These are phyloP conservation scores for Prunus persica DNA, from an alignment of 306 rosid genomes.

Conservation along the genomic window DNA sequence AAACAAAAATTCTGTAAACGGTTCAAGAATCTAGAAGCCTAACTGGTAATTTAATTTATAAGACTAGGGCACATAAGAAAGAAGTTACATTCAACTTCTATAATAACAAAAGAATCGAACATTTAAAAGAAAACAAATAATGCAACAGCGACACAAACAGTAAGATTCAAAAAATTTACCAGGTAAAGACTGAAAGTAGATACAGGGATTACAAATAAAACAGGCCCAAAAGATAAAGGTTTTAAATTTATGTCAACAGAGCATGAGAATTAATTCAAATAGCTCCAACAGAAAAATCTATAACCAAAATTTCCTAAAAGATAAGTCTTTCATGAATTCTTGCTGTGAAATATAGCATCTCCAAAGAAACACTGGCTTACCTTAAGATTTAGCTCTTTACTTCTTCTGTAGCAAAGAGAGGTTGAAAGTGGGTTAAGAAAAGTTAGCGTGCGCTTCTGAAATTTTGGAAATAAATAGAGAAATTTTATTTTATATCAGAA, in stretches of 20 bases:
- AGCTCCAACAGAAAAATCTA: slow-evolving; percentile 9
- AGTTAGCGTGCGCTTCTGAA: no score
- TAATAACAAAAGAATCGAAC: background rate
- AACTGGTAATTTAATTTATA: background rate
- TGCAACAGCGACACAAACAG: slow-evolving; percentile 21
- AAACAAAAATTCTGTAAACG: background rate
- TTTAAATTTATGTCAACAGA: background rate
- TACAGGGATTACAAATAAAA: background rate
- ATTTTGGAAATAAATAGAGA: no score
- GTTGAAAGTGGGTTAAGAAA: background rate
- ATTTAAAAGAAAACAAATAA: slow-evolving; percentile 3
- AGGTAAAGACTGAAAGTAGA: background rate
- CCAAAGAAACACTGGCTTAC: slow-evolving; percentile 14
- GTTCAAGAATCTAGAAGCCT: background rate
- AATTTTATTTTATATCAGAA: no score
- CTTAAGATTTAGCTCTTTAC: slow-evolving; percentile 5
- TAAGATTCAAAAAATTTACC: background rate
- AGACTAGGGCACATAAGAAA: background rate
- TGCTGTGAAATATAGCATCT: background rate
- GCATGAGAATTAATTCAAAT: background rate
- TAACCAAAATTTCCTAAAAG: background rate
- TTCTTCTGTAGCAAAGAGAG: background rate
- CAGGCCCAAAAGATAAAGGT: background rate
- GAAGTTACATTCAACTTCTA: background rate
- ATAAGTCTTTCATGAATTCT: background rate